Evolutionary conservation across 164 flowering plant genomes (phyloP).

Genomic region (Magnolia officinalis): DNA sequence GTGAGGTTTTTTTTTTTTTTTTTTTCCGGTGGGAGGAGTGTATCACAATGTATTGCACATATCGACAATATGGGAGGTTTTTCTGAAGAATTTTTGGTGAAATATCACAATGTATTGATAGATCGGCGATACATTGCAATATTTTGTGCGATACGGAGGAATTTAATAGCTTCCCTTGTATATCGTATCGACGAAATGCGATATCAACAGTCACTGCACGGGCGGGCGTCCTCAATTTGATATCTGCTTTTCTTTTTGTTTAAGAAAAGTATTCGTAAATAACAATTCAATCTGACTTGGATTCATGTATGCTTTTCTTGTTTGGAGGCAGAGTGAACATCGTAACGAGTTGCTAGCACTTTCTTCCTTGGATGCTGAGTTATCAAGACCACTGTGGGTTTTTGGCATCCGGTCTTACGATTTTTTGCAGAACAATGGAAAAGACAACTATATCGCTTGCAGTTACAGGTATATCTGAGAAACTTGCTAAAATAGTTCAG

Average conservation of each 20-base stretch:
- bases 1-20: too few relatives aligned
- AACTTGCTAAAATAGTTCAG: neutral
- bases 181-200: too few relatives aligned
- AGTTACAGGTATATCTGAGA: conserved; percentile 61
- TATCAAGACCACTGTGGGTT: conserved; percentile 81
- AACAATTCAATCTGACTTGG: neutral
- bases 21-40: too few relatives aligned
- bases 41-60: too few relatives aligned
- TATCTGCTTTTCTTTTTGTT: neutral
- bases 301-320: conserved; percentile 1
- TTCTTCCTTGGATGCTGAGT: conserved; percentile 80
- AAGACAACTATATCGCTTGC: conserved; percentile 59
- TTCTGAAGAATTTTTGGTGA: too few relatives aligned
- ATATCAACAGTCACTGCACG: too few relatives aligned
- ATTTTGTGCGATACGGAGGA: too few relatives aligned
- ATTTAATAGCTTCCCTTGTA: too few relatives aligned
- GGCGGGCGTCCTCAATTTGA: neutral
- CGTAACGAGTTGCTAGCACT: conserved; percentile 53
- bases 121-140: too few relatives aligned
- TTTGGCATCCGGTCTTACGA: conserved; percentile 87
- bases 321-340: conserved; percentile 53
- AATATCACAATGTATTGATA: too few relatives aligned
- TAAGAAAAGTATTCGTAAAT: too few relatives aligned
- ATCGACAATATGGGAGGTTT: too few relatives aligned
- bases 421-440: conserved; percentile 36